phyloP scores from a whole-genome alignment of 345 rosid species.

The Salix viminalis region DNA sequence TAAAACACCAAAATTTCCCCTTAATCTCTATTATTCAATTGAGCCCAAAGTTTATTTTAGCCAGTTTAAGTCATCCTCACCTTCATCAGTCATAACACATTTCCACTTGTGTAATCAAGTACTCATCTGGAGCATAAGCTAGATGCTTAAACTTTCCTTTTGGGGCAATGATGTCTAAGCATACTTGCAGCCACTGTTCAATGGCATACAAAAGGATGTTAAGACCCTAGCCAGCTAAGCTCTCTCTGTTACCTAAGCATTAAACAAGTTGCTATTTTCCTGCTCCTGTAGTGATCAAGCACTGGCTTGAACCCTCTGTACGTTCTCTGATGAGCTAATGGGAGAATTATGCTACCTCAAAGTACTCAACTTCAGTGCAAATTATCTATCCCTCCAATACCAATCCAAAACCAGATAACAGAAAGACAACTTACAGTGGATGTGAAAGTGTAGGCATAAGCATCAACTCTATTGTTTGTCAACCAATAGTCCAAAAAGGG shows the following conservation, averaged over 20 bases:
- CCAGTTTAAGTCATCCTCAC: not conserved
- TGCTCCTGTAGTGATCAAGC: not conserved
- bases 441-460: slow-evolving; percentile 44
- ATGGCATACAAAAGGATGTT: not conserved
- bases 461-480: slow-evolving; percentile 72
- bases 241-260: too few relatives aligned
- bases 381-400: not conserved
- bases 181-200: not conserved
- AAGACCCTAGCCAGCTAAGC: too few relatives aligned
- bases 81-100: not conserved
- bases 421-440: slow-evolving; percentile 55
- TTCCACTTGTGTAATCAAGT: not conserved
- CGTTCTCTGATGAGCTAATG: not conserved
- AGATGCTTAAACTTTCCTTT: not conserved
- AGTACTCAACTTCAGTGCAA: not conserved
- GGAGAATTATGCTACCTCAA: not conserved
- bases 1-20: not conserved
- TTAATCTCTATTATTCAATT: not conserved
- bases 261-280: not conserved
- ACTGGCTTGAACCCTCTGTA: not conserved
- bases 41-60: not conserved
- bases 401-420: not conserved
- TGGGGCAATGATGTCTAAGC: not conserved
- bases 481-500: slow-evolving; percentile 91
- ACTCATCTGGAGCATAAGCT: not conserved